Conservation (phyloP, 495 filamentous ascomycete species). For the Penicillium bovifimosum region DNA sequence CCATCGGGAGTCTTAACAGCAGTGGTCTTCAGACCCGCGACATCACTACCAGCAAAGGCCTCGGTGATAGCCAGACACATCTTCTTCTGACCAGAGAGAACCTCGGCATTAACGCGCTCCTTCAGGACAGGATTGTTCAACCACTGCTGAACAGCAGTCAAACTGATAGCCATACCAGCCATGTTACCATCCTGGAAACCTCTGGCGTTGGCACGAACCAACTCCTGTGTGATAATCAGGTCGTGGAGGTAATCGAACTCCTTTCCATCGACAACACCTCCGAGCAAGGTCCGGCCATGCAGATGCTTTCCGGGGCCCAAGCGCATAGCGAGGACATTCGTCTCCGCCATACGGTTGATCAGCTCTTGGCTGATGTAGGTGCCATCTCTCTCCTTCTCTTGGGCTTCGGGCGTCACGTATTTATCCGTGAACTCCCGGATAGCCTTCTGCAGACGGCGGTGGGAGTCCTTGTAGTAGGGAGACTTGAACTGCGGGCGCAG, state of each 20-base stretch:
- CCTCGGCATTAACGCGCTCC: constrained; percentile 61
- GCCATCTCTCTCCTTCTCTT: constrained; percentile 71
- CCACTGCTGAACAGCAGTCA: constrained; percentile 79
- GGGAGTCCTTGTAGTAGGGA: constrained; percentile 77
- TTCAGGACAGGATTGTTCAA: constrained; percentile 61
- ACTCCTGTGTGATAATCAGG: constrained; percentile 69
- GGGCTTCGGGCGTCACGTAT: constrained; percentile 67
- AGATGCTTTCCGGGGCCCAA: constrained; percentile 80
- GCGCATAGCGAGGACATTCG: constrained; percentile 73
- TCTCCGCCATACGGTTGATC: constrained; percentile 70
- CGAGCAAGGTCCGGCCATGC: constrained; percentile 60
- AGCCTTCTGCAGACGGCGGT: constrained; percentile 63
- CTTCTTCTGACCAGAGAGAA: constrained; percentile 77
- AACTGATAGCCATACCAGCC: constrained; percentile 78
- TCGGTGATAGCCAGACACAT: constrained; percentile 86
- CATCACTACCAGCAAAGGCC: constrained; percentile 84
- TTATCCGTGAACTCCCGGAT: constrained; percentile 69
- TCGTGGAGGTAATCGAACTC: constrained; percentile 90
- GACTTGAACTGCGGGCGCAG: constrained; percentile 71
- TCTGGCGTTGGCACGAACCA: constrained; percentile 61
- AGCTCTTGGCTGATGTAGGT: constrained; percentile 70
- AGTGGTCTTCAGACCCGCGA: constrained; percentile 76
- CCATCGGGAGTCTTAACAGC: constrained; percentile 77
- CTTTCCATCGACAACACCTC: constrained; percentile 66
- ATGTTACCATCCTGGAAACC: constrained; percentile 59